Percentiles rank a stretch among this genome's conserved stretches.
Conservation (phyloP, 176 grass and related monocot species). For the Luzula sylvatica region DNA sequence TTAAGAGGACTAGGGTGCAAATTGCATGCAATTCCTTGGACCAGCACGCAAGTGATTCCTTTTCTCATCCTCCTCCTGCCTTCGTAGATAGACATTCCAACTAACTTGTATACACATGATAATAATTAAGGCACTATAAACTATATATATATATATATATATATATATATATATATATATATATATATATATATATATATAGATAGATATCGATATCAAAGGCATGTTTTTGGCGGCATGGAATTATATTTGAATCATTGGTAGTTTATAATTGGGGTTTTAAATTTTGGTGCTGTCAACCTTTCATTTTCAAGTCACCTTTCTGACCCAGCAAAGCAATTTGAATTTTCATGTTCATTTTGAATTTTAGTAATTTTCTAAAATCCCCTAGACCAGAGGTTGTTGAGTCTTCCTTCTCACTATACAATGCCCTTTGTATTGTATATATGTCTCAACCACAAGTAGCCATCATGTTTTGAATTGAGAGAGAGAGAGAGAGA, state of each 20-base stretch:
- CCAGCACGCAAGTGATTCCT: constrained; percentile 21
- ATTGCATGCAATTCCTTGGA: constrained; percentile 6
- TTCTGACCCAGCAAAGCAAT: constrained; percentile 20
- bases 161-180: not conserved
- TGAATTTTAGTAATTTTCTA: not conserved
- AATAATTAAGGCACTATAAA: too few relatives aligned
- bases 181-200: not conserved
- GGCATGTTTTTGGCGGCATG: constrained; percentile 11
- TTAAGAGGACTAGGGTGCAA: too few relatives aligned
- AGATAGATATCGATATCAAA: not conserved
- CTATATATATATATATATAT: not conserved
- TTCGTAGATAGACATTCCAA: constrained; percentile 23
- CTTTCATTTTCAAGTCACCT: constrained; percentile 19
- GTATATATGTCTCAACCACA: constrained; percentile 17
- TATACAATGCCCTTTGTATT: not conserved
- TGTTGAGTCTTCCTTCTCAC: constrained; percentile 9
- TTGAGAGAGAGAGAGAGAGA: constrained; percentile 5
- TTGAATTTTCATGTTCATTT: not conserved
- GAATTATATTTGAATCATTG: constrained; percentile 1
- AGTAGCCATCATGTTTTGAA: not conserved
- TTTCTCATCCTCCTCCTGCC: constrained; percentile 13
- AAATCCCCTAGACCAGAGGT: constrained; percentile 1
- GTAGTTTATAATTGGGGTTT: constrained; percentile 1
- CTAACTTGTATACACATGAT: constrained; percentile 10
- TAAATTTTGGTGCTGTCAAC: constrained; percentile 21